These are phyloP conservation scores for Fusarium globosum DNA, from an alignment of 2,329 filamentous ascomycete species.

Conservation along the genomic window DNA sequence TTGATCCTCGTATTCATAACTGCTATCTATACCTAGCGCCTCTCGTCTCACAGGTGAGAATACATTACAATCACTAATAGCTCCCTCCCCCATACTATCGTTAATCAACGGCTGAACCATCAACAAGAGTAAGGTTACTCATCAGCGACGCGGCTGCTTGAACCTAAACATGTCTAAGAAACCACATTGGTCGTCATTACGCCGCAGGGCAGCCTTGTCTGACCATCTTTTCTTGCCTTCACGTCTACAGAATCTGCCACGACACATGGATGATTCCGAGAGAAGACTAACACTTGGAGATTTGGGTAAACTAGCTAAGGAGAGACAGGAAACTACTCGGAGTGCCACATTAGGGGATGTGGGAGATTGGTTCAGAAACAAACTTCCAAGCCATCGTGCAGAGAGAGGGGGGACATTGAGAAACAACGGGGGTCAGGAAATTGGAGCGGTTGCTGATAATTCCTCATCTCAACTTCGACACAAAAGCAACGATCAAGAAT, in stretches of 20 bases:
- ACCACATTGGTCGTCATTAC: constrained; percentile 20
- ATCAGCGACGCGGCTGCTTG: background rate
- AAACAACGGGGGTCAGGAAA: constrained; percentile 46
- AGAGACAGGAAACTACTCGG: constrained; percentile 28
- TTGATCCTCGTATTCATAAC: background rate
- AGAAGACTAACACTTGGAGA: constrained; percentile 12
- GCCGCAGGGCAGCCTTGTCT: background rate
- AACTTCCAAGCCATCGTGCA: constrained; percentile 61
- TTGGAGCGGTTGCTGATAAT: constrained; percentile 18
- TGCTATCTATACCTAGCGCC: background rate
- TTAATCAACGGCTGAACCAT: background rate
- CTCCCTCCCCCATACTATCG: background rate
- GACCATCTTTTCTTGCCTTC: background rate
- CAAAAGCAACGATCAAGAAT: background rate
- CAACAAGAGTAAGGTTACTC: background rate
- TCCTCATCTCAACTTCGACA: background rate
- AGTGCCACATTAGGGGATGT: constrained; percentile 41
- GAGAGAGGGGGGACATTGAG: constrained; percentile 63
- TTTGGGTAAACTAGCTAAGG: constrained; percentile 55
- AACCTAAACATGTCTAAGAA: constrained; percentile 4
- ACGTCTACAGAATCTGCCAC: background rate
- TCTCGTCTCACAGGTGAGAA: background rate
- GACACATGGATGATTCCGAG: background rate
- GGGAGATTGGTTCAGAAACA: constrained; percentile 56
- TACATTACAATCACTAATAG: background rate